These are phyloP conservation scores for Oryza brachyantha DNA, from an alignment of 176 grass and related monocot genomes.

Conservation along the genomic window DNA sequence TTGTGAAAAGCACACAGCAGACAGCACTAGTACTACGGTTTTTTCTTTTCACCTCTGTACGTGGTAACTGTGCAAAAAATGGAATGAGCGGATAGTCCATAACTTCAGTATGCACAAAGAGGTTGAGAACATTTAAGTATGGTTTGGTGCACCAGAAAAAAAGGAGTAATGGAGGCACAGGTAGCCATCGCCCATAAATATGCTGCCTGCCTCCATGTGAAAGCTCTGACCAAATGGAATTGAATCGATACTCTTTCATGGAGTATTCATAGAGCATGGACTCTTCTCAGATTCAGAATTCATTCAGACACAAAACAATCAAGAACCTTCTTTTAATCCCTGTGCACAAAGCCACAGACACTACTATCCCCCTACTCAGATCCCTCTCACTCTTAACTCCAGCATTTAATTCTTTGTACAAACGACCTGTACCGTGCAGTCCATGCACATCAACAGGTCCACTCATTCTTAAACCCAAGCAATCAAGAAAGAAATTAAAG, in stretches of 20 bases:
- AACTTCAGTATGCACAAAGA: background rate
- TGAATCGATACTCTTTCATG: constrained; percentile 15
- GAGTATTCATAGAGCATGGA: background rate
- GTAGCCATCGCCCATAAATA: constrained; percentile 33
- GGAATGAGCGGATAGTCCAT: background rate
- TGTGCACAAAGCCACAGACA: background rate
- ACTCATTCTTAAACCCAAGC: constrained; percentile 23
- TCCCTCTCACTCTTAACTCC: background rate
- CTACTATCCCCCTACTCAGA: background rate
- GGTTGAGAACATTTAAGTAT: constrained; percentile 11
- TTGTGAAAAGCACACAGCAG: background rate
- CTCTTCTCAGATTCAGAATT: constrained; percentile 12
- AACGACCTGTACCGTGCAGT: constrained; percentile 17
- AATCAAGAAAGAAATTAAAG: background rate
- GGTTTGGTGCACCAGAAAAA: constrained; percentile 45
- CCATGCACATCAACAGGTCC: constrained; percentile 15
- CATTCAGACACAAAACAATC: constrained; percentile 14
- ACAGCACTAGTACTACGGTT: no score
- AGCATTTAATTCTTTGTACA: constrained; percentile 27
- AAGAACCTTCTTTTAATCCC: constrained; percentile 39
- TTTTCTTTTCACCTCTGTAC: no score
- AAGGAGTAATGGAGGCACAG: constrained; percentile 26
- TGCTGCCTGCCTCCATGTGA: constrained; percentile 47
- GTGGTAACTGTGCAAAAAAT: background rate
- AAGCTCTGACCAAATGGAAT: constrained; percentile 55